Evolutionary conservation across 208 protist genomes (phyloP), one percentile per base, ranked within the genome.

Genomic region (Leishmania martiniquensis): DNA sequence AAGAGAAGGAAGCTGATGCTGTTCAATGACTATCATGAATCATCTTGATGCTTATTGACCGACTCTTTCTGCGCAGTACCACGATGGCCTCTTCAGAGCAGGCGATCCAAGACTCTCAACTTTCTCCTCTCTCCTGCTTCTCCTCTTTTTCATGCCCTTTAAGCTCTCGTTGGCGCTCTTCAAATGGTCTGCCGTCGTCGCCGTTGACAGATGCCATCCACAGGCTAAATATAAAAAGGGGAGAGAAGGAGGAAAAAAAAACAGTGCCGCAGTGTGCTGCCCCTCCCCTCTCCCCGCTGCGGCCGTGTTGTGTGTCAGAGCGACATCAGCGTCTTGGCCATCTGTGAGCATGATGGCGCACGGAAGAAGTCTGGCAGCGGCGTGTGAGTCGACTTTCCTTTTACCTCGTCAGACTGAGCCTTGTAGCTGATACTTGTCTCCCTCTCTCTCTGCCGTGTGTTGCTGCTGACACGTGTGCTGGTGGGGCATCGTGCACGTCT

Each of bases 401-500:
- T 34, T 20, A 2, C 22, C 22, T 9, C 25, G 37, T 17, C 29
- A 10, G 65, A 4, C 59, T 65, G 20, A 4, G 22, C 29, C 6
- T 5, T 25, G 5, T 22, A n/a, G 20, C 7, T 29, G 22, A 5
- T 54, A 4, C 4, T 49, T 10, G 1, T 32, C 9, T 15, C 32
- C 65, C 9, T 32, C 25, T 32, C 3, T n/a, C 49, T 5, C 22
- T 4, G 7, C 4, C 22, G 4, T 20, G 57, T 29, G 13, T 4
- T 22, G 13, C 37, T 54, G 20, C 32, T 7, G 20, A 25, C 32
- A 1, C 6, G 25, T 32, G 5, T 69, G 42, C n/a, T 29, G n/a
- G 37, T 5, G 49, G 55, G 34, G 17, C 44, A 44, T 3, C 12
- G 94, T 95, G 87, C 88, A 89, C 60, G 15, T 95, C 20, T 82